Conservation (phyloP, 768 basidiomycete species). For the Lentinula boryana region DNA sequence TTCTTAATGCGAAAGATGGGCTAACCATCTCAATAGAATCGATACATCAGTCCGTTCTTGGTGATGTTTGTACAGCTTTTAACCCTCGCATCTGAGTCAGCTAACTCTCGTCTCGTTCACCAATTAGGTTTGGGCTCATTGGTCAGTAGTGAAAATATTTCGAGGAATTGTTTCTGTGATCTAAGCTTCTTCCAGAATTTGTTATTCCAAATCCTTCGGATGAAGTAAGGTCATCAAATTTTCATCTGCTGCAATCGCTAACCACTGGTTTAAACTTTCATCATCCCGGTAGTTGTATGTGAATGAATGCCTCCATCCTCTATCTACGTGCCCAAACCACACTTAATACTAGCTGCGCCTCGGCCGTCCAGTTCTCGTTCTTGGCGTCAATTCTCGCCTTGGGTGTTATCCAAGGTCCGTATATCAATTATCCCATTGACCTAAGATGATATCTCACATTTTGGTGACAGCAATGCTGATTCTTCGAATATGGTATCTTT, state of each 20-base stretch:
- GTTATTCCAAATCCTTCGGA: conserved; percentile 18
- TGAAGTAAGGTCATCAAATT: conserved; percentile 13
- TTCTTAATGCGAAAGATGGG: not conserved
- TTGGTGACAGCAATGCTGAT: conserved; percentile 27
- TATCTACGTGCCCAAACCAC: not conserved
- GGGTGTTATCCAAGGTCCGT: conserved; percentile 28
- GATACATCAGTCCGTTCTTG: conserved; percentile 22
- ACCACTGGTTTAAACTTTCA: not conserved
- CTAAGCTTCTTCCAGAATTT: conserved; percentile 14
- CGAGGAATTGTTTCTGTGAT: not conserved
- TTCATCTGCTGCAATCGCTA: not conserved
- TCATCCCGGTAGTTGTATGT: conserved; percentile 18
- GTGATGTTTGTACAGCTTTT: conserved; percentile 14
- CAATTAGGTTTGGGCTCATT: conserved; percentile 13
- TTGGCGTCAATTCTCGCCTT: conserved; percentile 21
- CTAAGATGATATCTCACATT: not conserved
- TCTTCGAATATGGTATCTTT: conserved; percentile 36
- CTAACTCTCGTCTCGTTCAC: not conserved
- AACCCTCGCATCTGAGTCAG: not conserved
- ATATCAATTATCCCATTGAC: not conserved
- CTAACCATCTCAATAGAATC: conserved; percentile 19
- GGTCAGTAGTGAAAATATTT: conserved; percentile 11
- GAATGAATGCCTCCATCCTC: not conserved
- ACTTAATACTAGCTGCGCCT: conserved; percentile 19
- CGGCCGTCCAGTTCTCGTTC: conserved; percentile 21